These are phyloP conservation scores for Coemansia sp. DNA, from an alignment of 192 early-diverging fungal species.

Conservation along the genomic window DNA sequence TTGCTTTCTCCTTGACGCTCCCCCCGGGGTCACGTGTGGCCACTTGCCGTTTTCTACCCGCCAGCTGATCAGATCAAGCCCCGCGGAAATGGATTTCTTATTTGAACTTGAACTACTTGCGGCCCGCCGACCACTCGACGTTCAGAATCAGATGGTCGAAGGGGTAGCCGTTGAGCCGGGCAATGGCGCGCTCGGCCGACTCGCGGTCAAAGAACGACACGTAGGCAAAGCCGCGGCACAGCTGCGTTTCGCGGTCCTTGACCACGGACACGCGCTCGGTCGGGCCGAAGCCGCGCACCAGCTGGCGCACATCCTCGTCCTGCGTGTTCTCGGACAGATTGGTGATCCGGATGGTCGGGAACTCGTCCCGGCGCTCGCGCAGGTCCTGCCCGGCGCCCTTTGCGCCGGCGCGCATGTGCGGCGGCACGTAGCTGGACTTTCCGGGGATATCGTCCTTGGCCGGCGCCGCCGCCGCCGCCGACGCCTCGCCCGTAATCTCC, in stretches of 20 bases:
- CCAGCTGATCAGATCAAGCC: no score
- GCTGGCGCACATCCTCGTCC: constrained; percentile 83
- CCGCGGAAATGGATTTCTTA: no score
- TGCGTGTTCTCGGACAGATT: constrained; percentile 93
- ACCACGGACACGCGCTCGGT: constrained; percentile 82
- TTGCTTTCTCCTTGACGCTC: no score
- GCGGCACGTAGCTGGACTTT: constrained; percentile 81
- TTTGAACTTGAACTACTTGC: constrained; percentile 2
- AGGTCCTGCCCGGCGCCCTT: constrained; percentile 17
- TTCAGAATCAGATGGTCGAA: constrained; percentile 94
- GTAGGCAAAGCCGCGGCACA: constrained; percentile 95
- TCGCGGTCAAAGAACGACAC: constrained; percentile 79
- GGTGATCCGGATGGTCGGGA: constrained; percentile 81
- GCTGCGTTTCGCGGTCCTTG: constrained; percentile 74
- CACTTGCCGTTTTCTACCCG: no score
- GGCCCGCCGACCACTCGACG: constrained; percentile 71
- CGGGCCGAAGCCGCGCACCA: constrained; percentile 82
- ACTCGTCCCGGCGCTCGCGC: constrained; percentile 62
- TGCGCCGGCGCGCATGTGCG: constrained; percentile 70
- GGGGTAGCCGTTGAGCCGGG: constrained; percentile 87
- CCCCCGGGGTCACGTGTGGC: no score
- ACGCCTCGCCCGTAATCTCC: constrained; percentile 52
- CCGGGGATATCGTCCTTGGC: constrained; percentile 35
- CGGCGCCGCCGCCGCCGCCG: background rate
- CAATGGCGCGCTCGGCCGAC: constrained; percentile 78